Evolutionary conservation across 306 rosid genomes (phyloP), one percentile per base, ranked within the genome.

Genomic region (Casuarina glauca): DNA sequence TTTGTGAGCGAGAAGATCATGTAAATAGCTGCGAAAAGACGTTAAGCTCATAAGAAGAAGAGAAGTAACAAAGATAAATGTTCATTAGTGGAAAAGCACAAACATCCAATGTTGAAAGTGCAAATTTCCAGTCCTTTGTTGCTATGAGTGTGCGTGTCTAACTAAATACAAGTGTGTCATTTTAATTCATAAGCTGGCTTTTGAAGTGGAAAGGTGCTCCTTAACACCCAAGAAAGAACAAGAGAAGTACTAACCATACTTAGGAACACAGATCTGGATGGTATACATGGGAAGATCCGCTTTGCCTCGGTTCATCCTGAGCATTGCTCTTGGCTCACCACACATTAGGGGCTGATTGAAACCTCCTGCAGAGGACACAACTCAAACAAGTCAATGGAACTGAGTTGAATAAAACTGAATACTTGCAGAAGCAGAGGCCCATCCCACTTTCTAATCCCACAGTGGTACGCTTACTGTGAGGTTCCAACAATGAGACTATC

Each of bases 291-390:
- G 93, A 3, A 81, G 78, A 87, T 95, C 98, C 64, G 97, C 97
- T 82, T 89, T 95, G 84, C 98, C 98, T 73, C 97, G 72, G 77
- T 79, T 81, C 86, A 87, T 95, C 42, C 74, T 85, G 10, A 87
- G 88, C 97, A 92, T 94, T 57, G 74, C 97, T 80, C 98, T 92
- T 42, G 98, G 97, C 75, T 94, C 97, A 50, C 97, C 93, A 26
- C 98, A 95, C 97, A 95, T 95, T 57, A 91, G 90, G 52, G 98
- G 97, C 86, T 94, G 98, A 83, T 94, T 94, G 82, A 94, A 94
- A 6, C 97, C 98, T 76, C 98, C 98, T 95, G 82, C 70, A 81
- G 11, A 44, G 9, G 44, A 76, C 16, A 68, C 36, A 70, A 48
- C 54, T 45, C 51, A 36, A 78, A 26, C 3, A 74, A 49, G 49